Base-by-base conservation (phyloP, 495 filamentous ascomycete genomes). In the Penicillium angulare region DNA sequence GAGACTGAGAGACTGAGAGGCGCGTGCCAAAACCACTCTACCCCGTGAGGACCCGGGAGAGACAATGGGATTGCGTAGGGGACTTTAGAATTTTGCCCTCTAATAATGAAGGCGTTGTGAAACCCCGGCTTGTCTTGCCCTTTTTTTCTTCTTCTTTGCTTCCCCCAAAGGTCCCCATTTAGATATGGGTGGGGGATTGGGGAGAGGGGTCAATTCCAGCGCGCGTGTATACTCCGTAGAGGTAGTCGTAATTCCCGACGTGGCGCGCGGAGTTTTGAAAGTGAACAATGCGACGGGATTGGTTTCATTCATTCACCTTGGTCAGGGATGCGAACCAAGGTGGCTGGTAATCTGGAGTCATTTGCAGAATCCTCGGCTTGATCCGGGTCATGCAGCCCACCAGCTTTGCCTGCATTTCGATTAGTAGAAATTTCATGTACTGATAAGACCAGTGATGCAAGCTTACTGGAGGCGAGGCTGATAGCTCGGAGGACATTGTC, bases 401-500 rank as follows among this genome's bases (percentile, higher is more conserved):
- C 50, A 24, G 61, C 61, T 50, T 63, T 59, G 17, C 39, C 64
- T 66, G 49, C 43, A 40, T 7, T 20, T 27, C 7, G 9, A 13
- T 50, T 22, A 33, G 39, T 39, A 29, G 18, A 38, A 26, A 3
- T n/a, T 48, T n/a, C 20, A 48, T 21, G 22, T 21, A 6, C 20
- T 40, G 52, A 47, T 54, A 56, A 55, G 55, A 18, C 21, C 10
- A 26, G 36, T 47, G 29, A 13, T 23, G 40, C 36, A 58, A 53
- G 68, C 87, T 65, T 83, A 98, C 93, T 82, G 44, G 90, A 95
- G 49, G 95, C 92, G 85, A 98, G 95, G 63, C 87, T 88, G 59
- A 98, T 97, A 31, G 91, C 91, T 43, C 87, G 80, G 16, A 98
- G 78, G 44, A 98, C 92, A 65, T 91, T 95, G 60, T 96, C 87